These are phyloP conservation scores for Aureococcus anophagefferens DNA, from an alignment of 108 stramenopile genomes.

Conservation along the genomic window DNA sequence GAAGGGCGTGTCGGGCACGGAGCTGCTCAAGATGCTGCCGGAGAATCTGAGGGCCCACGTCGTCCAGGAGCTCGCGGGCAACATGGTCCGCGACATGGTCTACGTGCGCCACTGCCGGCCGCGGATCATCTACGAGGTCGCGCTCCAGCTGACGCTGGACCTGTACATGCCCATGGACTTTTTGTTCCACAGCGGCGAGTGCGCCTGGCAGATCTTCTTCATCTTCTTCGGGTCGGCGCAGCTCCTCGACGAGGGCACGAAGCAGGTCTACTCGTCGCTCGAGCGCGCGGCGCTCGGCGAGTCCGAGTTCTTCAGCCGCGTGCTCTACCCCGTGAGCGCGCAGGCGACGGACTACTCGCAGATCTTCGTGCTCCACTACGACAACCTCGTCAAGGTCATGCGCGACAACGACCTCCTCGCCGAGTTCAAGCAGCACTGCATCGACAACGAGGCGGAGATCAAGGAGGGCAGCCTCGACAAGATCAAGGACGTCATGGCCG, in stretches of 20 bases:
- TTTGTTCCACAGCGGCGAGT: constrained; percentile 36
- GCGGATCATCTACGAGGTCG: constrained; percentile 22
- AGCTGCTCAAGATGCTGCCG: constrained; percentile 37
- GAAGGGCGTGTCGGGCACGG: constrained; percentile 33
- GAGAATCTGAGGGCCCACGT: constrained; percentile 24
- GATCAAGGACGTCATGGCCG: too few species aligned
- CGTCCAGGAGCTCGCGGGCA: constrained; percentile 21
- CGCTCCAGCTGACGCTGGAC: constrained; percentile 24
- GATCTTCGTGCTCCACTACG: constrained; percentile 28
- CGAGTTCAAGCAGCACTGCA: constrained; percentile 22
- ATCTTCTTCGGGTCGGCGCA: constrained; percentile 32
- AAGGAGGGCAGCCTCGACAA: constrained; percentile 17
- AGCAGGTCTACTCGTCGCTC: constrained; percentile 18
- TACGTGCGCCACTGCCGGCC: constrained; percentile 32
- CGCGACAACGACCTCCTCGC: constrained; percentile 12
- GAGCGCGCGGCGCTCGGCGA: constrained; percentile 34
- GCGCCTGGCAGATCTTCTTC: constrained; percentile 29
- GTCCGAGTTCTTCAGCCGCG: constrained; percentile 37
- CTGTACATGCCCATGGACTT: constrained; percentile 27
- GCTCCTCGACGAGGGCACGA: constrained; percentile 16
- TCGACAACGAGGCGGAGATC: constrained; percentile 17
- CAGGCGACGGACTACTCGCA: constrained; percentile 30
- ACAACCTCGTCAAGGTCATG: constrained; percentile 15
- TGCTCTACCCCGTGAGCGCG: constrained; percentile 35
- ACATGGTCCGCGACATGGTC: constrained; percentile 21